Percentiles rank a stretch among this genome's conserved stretches.
Conservation (phyloP, 2,329 filamentous ascomycete genomes). For the Westerdykella ornata region DNA sequence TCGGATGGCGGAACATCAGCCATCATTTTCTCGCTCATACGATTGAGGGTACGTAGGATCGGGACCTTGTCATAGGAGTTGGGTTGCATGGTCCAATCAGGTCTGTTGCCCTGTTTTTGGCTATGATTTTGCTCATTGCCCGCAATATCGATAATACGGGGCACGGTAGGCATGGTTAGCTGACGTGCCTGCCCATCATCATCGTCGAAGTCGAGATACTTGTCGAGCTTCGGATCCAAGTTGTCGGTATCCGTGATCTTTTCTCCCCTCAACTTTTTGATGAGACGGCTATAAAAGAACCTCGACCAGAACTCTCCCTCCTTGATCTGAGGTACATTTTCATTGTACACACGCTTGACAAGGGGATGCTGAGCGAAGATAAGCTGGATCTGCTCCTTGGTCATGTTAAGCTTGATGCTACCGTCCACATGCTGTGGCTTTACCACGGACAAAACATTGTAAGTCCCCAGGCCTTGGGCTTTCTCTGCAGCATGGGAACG, state of each 20-base stretch:
- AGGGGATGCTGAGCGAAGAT: conserved; percentile 92
- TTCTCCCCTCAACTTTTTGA: conserved; percentile 87
- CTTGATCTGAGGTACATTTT: conserved; percentile 69
- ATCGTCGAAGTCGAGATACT: conserved; percentile 72
- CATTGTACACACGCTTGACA: conserved; percentile 84
- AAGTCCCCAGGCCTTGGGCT: conserved; percentile 77
- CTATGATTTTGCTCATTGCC: conserved; percentile 95
- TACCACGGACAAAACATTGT: conserved; percentile 87
- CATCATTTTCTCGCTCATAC: conserved; percentile 87
- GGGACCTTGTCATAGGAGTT: conserved; percentile 67
- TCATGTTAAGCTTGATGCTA: conserved; percentile 69
- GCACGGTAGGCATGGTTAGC: conserved; percentile 58
- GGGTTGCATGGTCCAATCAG: conserved; percentile 85
- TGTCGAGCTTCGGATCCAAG: conserved; percentile 73
- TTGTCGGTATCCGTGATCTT: conserved; percentile 71
- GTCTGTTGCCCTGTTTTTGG: conserved; percentile 75
- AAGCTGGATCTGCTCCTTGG: conserved; percentile 83
- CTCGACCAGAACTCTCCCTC: conserved; percentile 85
- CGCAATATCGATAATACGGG: conserved; percentile 84
- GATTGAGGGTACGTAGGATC: conserved; percentile 84
- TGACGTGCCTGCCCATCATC: conserved; percentile 41
- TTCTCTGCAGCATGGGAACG: conserved; percentile 86
- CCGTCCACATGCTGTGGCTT: conserved; percentile 71
- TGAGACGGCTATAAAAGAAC: conserved; percentile 86
- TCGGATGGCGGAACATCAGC: conserved; percentile 77